Evolutionary conservation across 1,284 basidiomycete genomes (phyloP).

Genomic region (Porphyrellus sp.): DNA sequence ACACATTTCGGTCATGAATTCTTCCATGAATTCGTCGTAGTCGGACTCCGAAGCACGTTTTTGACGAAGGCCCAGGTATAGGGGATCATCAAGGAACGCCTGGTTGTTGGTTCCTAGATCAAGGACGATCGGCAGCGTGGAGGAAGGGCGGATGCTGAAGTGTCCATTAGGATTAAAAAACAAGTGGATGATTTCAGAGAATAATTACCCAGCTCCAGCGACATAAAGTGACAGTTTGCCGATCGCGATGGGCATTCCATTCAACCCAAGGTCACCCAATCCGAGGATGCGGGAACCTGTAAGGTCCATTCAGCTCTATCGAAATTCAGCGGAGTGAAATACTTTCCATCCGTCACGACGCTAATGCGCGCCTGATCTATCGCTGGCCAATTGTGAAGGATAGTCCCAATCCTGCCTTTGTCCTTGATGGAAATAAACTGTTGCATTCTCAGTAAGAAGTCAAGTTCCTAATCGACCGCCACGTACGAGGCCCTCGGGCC

Average conservation of each 20-base stretch:
- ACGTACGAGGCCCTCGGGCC: slow-evolving; percentile 74
- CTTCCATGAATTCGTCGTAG: slow-evolving; percentile 85
- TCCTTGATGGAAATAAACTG: slow-evolving; percentile 85
- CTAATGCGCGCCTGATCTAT: slow-evolving; percentile 74
- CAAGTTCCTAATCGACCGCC: not conserved
- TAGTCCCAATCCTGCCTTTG: slow-evolving; percentile 71
- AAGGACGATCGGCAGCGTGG: slow-evolving; percentile 83
- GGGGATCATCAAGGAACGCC: slow-evolving; percentile 78
- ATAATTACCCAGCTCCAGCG: slow-evolving; percentile 74
- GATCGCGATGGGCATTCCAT: slow-evolving; percentile 91
- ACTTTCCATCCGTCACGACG: slow-evolving; percentile 82
- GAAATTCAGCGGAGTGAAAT: not conserved
- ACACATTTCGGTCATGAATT: slow-evolving; percentile 85
- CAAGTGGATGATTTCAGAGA: not conserved
- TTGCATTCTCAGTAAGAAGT: slow-evolving; percentile 2
- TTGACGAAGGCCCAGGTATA: slow-evolving; percentile 85
- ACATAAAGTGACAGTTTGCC: slow-evolving; percentile 93
- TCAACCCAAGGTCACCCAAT: slow-evolving; percentile 84
- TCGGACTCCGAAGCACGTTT: slow-evolving; percentile 64
- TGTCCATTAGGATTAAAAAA: slow-evolving; percentile 4
- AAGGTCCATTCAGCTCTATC: not conserved
- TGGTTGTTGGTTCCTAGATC: slow-evolving; percentile 90
- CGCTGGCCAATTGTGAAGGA: slow-evolving; percentile 77
- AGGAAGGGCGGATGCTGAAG: slow-evolving; percentile 75
- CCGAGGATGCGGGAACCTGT: slow-evolving; percentile 86